A percentile compares a stretch with the other conserved stretches of the same genome.
phyloP scores from a whole-genome alignment of 306 rosid species.

The Acacia melanoxylon region DNA sequence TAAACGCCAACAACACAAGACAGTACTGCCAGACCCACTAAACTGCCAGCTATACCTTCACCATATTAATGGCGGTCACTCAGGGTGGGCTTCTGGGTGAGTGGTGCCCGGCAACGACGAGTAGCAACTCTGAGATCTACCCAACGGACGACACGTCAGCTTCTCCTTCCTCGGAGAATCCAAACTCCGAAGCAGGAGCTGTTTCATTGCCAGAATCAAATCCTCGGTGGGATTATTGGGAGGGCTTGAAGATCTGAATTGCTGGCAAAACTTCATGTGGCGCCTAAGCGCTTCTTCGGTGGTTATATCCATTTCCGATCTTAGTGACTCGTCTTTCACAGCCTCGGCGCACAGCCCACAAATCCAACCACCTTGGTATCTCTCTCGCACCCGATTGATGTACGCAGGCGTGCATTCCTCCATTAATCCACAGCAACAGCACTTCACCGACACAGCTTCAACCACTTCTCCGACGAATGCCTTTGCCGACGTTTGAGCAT shows the following conservation, averaged over 20 bases:
- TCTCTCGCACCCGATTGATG: conserved; percentile 56
- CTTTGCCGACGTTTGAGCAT: not conserved
- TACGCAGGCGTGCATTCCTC: conserved; percentile 82
- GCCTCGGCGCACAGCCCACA: conserved; percentile 85
- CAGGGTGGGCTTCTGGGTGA: not conserved
- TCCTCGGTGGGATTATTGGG: conserved; percentile 48
- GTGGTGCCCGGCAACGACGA: conserved; percentile 36
- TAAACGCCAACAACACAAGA: not conserved
- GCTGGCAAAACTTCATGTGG: conserved; percentile 52
- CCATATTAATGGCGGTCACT: conserved; percentile 1
- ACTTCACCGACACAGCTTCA: conserved; percentile 49
- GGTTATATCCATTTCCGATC: conserved; percentile 40
- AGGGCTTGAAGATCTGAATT: conserved; percentile 59
- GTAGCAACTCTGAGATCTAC: conserved; percentile 63
- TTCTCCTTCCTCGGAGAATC: conserved; percentile 52
- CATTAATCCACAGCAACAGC: conserved; percentile 69
- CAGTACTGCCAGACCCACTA: not conserved
- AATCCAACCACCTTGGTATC: conserved; percentile 70
- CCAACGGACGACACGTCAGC: conserved; percentile 44
- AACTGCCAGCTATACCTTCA: not conserved
- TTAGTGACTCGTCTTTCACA: conserved; percentile 59
- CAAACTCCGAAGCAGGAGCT: conserved; percentile 55
- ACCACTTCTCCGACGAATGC: conserved; percentile 35
- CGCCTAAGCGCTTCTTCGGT: conserved; percentile 64
- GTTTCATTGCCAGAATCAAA: conserved; percentile 61